Evolutionary conservation across 164 flowering plant species (phyloP).

Genomic region (Vitis riparia): DNA sequence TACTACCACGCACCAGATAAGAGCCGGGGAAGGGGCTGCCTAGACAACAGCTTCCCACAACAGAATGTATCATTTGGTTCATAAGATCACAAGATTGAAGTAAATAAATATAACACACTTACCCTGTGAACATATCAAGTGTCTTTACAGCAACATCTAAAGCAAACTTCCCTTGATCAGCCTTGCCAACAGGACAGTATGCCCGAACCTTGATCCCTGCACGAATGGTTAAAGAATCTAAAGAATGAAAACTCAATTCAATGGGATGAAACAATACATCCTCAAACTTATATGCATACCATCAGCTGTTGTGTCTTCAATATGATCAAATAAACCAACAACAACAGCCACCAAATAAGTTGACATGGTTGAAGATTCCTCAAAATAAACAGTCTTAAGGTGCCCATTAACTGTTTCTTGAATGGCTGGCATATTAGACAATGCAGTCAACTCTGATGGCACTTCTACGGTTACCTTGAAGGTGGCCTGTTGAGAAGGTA

Average conservation of each 20-base stretch:
- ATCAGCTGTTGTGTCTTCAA: slow-evolving; percentile 28
- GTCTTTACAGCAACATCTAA: slow-evolving; percentile 29
- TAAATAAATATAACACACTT: slow-evolving; percentile 1
- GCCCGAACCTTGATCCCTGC: slow-evolving; percentile 33
- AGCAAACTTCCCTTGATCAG: slow-evolving; percentile 26
- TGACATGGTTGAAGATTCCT: slow-evolving; percentile 35
- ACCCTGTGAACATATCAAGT: slow-evolving; percentile 26
- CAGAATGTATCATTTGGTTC: too few relatives aligned
- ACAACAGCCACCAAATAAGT: slow-evolving; percentile 41
- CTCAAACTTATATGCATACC: slow-evolving; percentile 16
- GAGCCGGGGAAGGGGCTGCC: too few relatives aligned
- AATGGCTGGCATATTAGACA: slow-evolving; percentile 34
- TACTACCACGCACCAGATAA: too few relatives aligned
- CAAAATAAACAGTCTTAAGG: slow-evolving; percentile 32
- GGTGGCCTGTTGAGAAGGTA: slow-evolving; percentile 24
- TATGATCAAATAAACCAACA: slow-evolving; percentile 34
- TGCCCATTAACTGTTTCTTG: slow-evolving; percentile 20
- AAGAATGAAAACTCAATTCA: neutral
- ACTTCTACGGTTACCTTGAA: slow-evolving; percentile 32
- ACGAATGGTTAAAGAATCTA: slow-evolving; percentile 1
- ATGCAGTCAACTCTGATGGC: slow-evolving; percentile 30
- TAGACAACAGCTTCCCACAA: too few relatives aligned
- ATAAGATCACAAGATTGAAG: neutral
- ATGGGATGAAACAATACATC: neutral
- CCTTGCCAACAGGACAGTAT: slow-evolving; percentile 36